A percentile compares a stretch with the other conserved stretches of the same genome.
Conservation (phyloP, 192 early-diverging fungal genomes). For the Phycomyces nitens region DNA sequence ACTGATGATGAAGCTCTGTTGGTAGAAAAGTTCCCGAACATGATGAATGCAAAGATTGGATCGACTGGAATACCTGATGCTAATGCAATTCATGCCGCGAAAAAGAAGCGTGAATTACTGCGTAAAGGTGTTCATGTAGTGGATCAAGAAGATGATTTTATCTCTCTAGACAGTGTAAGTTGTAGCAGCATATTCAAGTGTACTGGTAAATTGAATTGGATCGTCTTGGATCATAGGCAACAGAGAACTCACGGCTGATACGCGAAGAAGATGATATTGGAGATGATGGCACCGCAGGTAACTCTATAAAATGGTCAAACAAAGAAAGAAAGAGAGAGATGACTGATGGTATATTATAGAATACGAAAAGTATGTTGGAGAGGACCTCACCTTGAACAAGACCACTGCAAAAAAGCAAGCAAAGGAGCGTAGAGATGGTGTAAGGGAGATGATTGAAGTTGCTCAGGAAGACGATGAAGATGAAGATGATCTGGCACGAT, state of each 20-base stretch:
- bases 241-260: constrained; percentile 37
- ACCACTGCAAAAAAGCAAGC: constrained; percentile 42
- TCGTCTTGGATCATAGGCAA: background rate
- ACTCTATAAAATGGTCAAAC: background rate
- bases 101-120: constrained; percentile 49
- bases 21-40: constrained; percentile 44
- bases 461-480: constrained; percentile 47
- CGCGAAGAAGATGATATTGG: constrained; percentile 58
- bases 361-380: constrained; percentile 48
- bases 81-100: constrained; percentile 49
- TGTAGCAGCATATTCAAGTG: background rate
- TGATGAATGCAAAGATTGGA: constrained; percentile 30
- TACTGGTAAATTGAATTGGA: background rate
- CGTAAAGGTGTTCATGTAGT: constrained; percentile 34
- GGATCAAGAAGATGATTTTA: constrained; percentile 30
- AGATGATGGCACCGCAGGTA: constrained; percentile 49
- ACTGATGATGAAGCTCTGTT: constrained; percentile 26
- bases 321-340: background rate
- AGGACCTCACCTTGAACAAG: constrained; percentile 42
- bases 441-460: constrained; percentile 52
- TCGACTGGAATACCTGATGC: constrained; percentile 43
- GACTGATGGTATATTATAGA: constrained; percentile 24
- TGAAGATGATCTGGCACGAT: constrained; percentile 49
- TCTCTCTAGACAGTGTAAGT: constrained; percentile 26
- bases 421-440: constrained; percentile 31